These are phyloP conservation scores for Penicillium pulvis DNA, from an alignment of 495 filamentous ascomycete species.

Conservation along the genomic window DNA sequence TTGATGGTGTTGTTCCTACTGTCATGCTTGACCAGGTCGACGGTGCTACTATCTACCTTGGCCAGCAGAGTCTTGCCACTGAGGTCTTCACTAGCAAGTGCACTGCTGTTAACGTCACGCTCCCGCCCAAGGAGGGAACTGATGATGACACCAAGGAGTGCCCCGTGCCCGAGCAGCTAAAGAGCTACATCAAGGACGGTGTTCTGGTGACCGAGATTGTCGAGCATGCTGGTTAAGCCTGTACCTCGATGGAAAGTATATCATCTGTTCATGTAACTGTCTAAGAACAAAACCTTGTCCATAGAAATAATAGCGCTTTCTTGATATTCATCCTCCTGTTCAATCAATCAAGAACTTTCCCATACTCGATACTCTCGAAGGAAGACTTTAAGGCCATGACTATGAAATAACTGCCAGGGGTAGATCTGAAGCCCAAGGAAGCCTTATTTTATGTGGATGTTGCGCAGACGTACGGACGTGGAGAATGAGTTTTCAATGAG, in stretches of 20 bases:
- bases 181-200: slow-evolving; percentile 75
- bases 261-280: not conserved
- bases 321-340: not conserved
- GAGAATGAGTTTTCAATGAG: too few species aligned
- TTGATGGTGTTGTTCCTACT: slow-evolving; percentile 80
- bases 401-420: not conserved
- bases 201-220: slow-evolving; percentile 84
- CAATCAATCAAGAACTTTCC: not conserved
- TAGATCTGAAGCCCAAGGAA: not conserved
- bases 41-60: slow-evolving; percentile 81
- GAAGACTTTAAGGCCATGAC: too few species aligned
- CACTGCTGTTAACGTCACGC: slow-evolving; percentile 78
- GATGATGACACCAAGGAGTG: slow-evolving; percentile 81
- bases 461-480: too few species aligned
- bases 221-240: slow-evolving; percentile 71
- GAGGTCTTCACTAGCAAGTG: slow-evolving; percentile 90
- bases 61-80: slow-evolving; percentile 71
- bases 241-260: not conserved
- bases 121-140: slow-evolving; percentile 60
- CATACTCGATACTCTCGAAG: not conserved
- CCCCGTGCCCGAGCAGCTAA: slow-evolving; percentile 86
- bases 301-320: slow-evolving; percentile 9
- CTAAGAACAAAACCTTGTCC: slow-evolving; percentile 5
- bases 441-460: too few species aligned
- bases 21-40: slow-evolving; percentile 92